A percentile compares a stretch with the other conserved stretches of the same genome.
Evolutionary conservation across 176 grass and related monocot genomes (phyloP).

Genomic region (Calamus simplicifolius): DNA sequence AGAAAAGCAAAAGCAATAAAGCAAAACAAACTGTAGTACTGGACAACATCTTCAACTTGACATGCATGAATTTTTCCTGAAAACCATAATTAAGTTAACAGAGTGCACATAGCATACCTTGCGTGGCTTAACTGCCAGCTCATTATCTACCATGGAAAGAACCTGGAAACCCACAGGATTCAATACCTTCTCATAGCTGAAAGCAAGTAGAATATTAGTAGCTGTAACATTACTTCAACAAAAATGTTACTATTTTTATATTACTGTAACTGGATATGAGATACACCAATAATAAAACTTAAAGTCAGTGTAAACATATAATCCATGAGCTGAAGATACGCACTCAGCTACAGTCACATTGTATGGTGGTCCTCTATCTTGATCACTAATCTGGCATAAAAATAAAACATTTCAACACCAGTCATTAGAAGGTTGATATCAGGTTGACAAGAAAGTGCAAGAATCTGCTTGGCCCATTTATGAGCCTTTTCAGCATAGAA

Average conservation of each 20-base stretch:
- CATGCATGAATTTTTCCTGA: too few species aligned
- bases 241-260: background rate
- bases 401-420: background rate
- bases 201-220: background rate
- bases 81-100: too few species aligned
- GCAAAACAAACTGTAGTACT: background rate
- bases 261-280: too few species aligned
- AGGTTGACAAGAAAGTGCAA: too few species aligned
- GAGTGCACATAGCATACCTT: slow-evolving; percentile 21
- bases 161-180: slow-evolving; percentile 28
- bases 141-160: slow-evolving; percentile 28
- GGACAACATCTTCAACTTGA: too few species aligned
- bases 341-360: slow-evolving; percentile 35
- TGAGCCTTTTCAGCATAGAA: too few species aligned
- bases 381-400: slow-evolving; percentile 20
- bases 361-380: slow-evolving; percentile 35
- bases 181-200: slow-evolving; percentile 38
- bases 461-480: too few species aligned
- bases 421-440: too few species aligned
- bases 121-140: slow-evolving; percentile 27
- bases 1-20: too few species aligned
- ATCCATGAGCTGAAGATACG: background rate
- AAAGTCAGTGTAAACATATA: too few species aligned
- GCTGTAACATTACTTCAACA: background rate
- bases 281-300: too few species aligned